phyloP scores from a whole-genome alignment of 345 rosid genomes.

The Turritis glabra region DNA sequence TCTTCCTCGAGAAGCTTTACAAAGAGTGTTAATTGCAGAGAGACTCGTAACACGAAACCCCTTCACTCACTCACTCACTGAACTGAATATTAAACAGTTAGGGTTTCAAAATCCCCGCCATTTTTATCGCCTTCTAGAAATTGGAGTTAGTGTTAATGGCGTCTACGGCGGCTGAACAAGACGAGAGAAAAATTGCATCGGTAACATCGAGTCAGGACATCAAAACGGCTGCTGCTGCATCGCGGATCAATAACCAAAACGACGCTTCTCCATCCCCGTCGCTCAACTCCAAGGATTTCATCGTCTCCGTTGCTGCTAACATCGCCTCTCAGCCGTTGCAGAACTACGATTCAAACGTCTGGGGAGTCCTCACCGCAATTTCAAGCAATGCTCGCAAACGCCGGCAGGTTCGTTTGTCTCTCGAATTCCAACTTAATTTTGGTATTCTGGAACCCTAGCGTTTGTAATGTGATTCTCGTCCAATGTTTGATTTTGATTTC shows the following conservation, averaged over 20 bases:
- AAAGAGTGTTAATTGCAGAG: not conserved
- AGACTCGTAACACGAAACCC: not conserved
- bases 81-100: constrained; percentile 11
- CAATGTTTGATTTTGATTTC: not conserved
- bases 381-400: constrained; percentile 78
- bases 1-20: constrained; percentile 36
- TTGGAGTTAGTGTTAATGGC: not conserved
- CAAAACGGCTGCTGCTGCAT: constrained; percentile 22
- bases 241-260: constrained; percentile 35
- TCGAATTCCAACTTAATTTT: not conserved
- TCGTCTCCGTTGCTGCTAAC: constrained; percentile 60
- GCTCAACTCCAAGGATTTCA: constrained; percentile 48
- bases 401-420: constrained; percentile 51
- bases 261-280: constrained; percentile 44
- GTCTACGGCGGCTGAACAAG: constrained; percentile 42
- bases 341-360: constrained; percentile 64
- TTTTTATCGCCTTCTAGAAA: not conserved
- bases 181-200: constrained; percentile 32
- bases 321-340: constrained; percentile 71
- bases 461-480: not conserved
- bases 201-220: constrained; percentile 27
- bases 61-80: not conserved
- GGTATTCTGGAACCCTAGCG: not conserved
- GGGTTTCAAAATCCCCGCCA: constrained; percentile 63
- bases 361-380: constrained; percentile 95